Evolutionary conservation across 108 stramenopile genomes (phyloP).

Genomic region (Fragilaria crotonensis): DNA sequence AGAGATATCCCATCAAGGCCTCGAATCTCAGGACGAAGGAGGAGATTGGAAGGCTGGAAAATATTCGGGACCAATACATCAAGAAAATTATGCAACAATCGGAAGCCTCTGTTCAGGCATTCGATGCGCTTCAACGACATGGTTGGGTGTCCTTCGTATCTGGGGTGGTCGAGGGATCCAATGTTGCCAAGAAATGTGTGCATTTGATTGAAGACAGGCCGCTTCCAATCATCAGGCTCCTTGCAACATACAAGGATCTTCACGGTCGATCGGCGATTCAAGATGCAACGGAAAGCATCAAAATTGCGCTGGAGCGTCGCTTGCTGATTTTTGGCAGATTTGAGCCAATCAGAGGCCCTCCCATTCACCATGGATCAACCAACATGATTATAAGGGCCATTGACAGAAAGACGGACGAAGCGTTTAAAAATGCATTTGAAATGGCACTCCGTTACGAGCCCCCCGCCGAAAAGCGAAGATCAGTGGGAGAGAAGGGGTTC

Average conservation of each 20-base stretch:
- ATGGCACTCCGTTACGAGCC: background rate
- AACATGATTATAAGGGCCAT: background rate
- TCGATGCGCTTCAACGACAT: conserved; percentile 5
- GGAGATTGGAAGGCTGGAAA: background rate
- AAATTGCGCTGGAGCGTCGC: background rate
- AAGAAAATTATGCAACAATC: background rate
- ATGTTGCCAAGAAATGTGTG: background rate
- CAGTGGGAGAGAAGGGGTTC: background rate
- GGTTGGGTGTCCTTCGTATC: conserved; percentile 11
- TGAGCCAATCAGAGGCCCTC: background rate
- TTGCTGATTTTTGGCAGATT: conserved; percentile 7
- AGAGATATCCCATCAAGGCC: background rate
- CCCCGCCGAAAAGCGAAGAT: background rate
- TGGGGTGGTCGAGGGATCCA: background rate
- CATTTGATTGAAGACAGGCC: background rate
- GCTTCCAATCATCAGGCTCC: background rate
- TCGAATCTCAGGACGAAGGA: background rate
- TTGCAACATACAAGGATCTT: background rate
- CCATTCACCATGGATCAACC: background rate
- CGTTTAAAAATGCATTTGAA: background rate
- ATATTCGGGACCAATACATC: background rate
- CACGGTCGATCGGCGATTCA: conserved; percentile 1
- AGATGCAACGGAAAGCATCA: background rate
- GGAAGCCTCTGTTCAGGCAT: background rate
- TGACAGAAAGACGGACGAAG: background rate